A percentile compares a stretch with the other conserved stretches of the same genome.
Conservation (phyloP, 768 basidiomycete species). For the Gyrodon lividus region DNA sequence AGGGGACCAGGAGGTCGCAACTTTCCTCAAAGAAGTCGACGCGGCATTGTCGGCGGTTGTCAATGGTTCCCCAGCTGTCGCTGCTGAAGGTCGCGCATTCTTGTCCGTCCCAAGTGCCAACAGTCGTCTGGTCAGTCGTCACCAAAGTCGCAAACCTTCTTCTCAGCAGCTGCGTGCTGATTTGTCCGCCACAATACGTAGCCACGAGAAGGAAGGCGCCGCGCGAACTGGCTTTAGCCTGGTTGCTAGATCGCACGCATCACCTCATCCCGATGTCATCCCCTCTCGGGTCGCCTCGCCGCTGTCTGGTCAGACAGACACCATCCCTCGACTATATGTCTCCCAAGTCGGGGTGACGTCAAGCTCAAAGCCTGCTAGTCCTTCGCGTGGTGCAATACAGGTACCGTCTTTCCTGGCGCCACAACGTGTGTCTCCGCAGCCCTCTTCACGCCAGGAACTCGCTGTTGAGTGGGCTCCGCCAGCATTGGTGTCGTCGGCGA, state of each 20-base stretch:
- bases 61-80: slow-evolving; percentile 26
- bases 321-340: slow-evolving; percentile 18
- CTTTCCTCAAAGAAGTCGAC: slow-evolving; percentile 32
- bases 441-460: slow-evolving; percentile 27
- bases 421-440: slow-evolving; percentile 30
- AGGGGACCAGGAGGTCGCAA: slow-evolving; percentile 30
- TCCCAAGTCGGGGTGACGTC: slow-evolving; percentile 14
- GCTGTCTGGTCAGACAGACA: slow-evolving; percentile 18
- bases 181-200: slow-evolving; percentile 26
- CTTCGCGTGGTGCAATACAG: slow-evolving; percentile 13
- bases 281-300: slow-evolving; percentile 24
- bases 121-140: slow-evolving; percentile 24
- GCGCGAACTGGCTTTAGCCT: slow-evolving; percentile 30
- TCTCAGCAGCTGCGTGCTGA: slow-evolving; percentile 31
- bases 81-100: slow-evolving; percentile 32
- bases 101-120: slow-evolving; percentile 27
- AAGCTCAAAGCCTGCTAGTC: slow-evolving; percentile 15
- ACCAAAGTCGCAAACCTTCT: slow-evolving; percentile 31
- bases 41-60: slow-evolving; percentile 27
- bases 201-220: slow-evolving; percentile 26
- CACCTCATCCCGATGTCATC: slow-evolving; percentile 25
- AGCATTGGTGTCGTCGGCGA: slow-evolving; percentile 15
- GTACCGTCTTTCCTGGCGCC: slow-evolving; percentile 12
- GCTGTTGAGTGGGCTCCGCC: slow-evolving; percentile 22
- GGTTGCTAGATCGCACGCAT: slow-evolving; percentile 26